Conservation (phyloP, 768 basidiomycete genomes). For the Lactarius hengduanensis region DNA sequence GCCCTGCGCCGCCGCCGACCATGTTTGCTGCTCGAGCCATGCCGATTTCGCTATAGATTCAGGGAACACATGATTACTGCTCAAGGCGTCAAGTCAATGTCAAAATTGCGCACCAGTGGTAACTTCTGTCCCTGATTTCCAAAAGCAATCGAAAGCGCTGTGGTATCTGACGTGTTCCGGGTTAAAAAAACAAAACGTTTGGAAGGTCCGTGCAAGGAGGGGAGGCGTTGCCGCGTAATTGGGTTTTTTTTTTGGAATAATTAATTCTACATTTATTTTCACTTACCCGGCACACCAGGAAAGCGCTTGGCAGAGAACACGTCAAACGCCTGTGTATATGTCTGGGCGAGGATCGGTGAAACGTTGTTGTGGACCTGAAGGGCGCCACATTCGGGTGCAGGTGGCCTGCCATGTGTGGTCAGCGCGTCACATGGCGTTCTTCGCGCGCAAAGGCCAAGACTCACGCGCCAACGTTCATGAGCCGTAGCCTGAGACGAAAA, state of each 20-base stretch:
- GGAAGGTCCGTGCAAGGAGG: neutral
- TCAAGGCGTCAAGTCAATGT: conserved; percentile 26
- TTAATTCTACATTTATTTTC: conserved; percentile 1
- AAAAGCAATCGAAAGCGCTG: conserved; percentile 82
- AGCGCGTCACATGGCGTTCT: neutral
- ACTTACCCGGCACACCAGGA: conserved; percentile 85
- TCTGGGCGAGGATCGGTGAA: conserved; percentile 79
- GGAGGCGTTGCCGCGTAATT: neutral
- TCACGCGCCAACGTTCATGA: conserved; percentile 92
- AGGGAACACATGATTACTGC: conserved; percentile 12
- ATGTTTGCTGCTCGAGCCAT: conserved; percentile 66
- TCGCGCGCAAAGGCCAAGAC: conserved; percentile 37
- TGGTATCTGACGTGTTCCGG: conserved; percentile 58
- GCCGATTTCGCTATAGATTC: conserved; percentile 66
- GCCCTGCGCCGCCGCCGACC: conserved; percentile 56
- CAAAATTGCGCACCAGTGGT: conserved; percentile 56
- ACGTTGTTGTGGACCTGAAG: conserved; percentile 60
- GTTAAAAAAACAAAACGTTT: conserved; percentile 1
- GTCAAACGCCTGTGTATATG: conserved; percentile 78
- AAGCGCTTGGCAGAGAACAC: conserved; percentile 94
- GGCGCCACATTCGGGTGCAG: conserved; percentile 71
- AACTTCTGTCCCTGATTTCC: conserved; percentile 90
- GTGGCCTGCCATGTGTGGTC: conserved; percentile 31
- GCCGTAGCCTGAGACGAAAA: conserved; percentile 81
- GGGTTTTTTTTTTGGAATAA: neutral